Conservation (phyloP, 352 stramenopile species). For the Globisporangium echinulatum region DNA sequence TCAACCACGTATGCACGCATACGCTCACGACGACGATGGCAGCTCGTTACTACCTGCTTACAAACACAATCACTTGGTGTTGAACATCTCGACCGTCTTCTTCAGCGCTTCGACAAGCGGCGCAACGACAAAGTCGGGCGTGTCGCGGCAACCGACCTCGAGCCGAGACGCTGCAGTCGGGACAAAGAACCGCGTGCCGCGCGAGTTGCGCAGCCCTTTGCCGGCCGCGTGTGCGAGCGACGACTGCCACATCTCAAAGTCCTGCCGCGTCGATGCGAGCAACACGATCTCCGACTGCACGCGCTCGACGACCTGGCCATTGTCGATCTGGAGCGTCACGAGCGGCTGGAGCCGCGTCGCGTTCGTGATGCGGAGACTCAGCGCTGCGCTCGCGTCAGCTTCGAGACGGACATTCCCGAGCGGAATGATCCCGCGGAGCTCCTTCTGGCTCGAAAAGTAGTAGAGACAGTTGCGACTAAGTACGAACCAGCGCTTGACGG, state of each 20-base stretch:
- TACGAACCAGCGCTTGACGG: conserved; percentile 81
- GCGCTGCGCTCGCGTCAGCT: conserved; percentile 36
- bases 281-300: conserved; percentile 79
- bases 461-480: conserved; percentile 86
- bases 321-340: conserved; percentile 76
- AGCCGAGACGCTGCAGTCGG: conserved; percentile 71
- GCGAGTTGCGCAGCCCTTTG: conserved; percentile 73
- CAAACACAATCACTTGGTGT: conserved; percentile 28
- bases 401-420: conserved; percentile 71
- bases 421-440: conserved; percentile 82
- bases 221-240: conserved; percentile 75
- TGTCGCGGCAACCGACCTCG: conserved; percentile 73
- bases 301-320: conserved; percentile 71
- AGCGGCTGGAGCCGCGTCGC: conserved; percentile 44
- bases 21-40: too few species aligned
- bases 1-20: too few species aligned
- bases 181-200: conserved; percentile 81
- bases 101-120: conserved; percentile 66
- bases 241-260: conserved; percentile 88
- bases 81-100: conserved; percentile 84
- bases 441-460: conserved; percentile 80
- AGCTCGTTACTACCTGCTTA: too few species aligned
- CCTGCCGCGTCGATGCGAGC: conserved; percentile 48
- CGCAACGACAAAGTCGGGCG: conserved; percentile 71
- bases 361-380: conserved; percentile 76